A percentile compares a stretch with the other conserved stretches of the same genome.
Evolutionary conservation across 768 basidiomycete species (phyloP).

Genomic region (Pisolithus orientalis): DNA sequence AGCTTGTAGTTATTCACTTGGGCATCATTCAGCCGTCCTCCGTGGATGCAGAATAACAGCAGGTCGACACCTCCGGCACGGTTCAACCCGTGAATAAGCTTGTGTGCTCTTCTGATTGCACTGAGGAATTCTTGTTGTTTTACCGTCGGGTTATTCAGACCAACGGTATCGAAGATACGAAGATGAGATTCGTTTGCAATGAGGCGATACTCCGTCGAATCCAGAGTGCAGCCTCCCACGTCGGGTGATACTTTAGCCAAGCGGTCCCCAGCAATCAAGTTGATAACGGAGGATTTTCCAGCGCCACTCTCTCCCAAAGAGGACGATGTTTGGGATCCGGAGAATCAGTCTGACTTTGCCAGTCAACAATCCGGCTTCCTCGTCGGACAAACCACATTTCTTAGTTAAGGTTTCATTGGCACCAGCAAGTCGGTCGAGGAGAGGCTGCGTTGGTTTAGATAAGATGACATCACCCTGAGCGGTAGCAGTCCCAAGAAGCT

Average conservation of each 20-base stretch:
- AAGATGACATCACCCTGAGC: not conserved
- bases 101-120: conserved; percentile 21
- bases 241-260: conserved; percentile 20
- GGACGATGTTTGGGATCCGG: conserved; percentile 22
- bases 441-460: not conserved
- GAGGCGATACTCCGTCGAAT: conserved; percentile 16
- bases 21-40: conserved; percentile 22
- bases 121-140: conserved; percentile 3
- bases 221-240: conserved; percentile 30
- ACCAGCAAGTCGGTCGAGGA: not conserved
- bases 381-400: conserved; percentile 9
- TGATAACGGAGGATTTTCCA: conserved; percentile 38
- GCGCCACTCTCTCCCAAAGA: conserved; percentile 38
- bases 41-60: conserved; percentile 31
- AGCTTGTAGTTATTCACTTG: conserved; percentile 27
- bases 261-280: conserved; percentile 27
- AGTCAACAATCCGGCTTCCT: conserved; percentile 2
- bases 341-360: conserved; percentile 8
- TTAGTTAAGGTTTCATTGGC: conserved; percentile 12
- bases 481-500: not conserved
- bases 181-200: conserved; percentile 16
- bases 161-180: conserved; percentile 28
- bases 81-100: conserved; percentile 24
- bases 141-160: conserved; percentile 17
- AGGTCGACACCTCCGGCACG: conserved; percentile 31